A percentile compares a stretch with the other conserved stretches of the same genome.
Evolutionary conservation across 1,284 basidiomycete genomes (phyloP).

Genomic region (Ustilago lituana): DNA sequence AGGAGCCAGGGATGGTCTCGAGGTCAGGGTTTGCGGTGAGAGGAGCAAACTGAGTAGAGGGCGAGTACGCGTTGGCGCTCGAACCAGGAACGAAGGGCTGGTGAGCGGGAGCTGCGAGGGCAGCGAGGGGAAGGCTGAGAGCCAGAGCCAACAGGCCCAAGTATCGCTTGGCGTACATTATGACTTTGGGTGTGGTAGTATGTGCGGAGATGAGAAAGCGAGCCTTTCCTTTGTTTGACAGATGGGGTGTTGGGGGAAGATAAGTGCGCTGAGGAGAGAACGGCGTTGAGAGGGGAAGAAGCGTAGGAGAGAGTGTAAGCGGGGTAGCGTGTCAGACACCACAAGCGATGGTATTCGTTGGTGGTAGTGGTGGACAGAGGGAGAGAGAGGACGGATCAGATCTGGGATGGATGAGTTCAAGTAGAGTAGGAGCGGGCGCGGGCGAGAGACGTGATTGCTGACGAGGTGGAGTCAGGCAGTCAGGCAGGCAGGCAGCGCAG

Average conservation of each 20-base stretch:
- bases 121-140: constrained; percentile 43
- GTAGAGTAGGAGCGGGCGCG: constrained; percentile 7
- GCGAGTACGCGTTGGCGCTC: constrained; percentile 44
- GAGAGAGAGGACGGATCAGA: constrained; percentile 5
- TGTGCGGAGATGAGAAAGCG: neutral
- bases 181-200: constrained; percentile 4
- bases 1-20: constrained; percentile 58
- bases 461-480: constrained; percentile 20
- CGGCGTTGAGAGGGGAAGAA: constrained; percentile 1
- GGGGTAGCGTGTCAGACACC: constrained; percentile 12
- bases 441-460: constrained; percentile 7
- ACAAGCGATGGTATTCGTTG: constrained; percentile 12
- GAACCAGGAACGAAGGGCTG: constrained; percentile 53
- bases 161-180: constrained; percentile 51
- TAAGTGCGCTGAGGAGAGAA: neutral
- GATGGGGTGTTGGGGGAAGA: no score
- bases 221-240: no score
- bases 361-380: constrained; percentile 16
- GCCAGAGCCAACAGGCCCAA: constrained; percentile 49
- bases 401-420: constrained; percentile 10
- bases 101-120: constrained; percentile 45
- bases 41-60: constrained; percentile 46
- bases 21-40: constrained; percentile 50
- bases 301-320: no score
- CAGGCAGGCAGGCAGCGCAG: neutral